These are phyloP conservation scores for Globisporangium heterothallicum DNA, from an alignment of 352 stramenopile species.

Conservation along the genomic window DNA sequence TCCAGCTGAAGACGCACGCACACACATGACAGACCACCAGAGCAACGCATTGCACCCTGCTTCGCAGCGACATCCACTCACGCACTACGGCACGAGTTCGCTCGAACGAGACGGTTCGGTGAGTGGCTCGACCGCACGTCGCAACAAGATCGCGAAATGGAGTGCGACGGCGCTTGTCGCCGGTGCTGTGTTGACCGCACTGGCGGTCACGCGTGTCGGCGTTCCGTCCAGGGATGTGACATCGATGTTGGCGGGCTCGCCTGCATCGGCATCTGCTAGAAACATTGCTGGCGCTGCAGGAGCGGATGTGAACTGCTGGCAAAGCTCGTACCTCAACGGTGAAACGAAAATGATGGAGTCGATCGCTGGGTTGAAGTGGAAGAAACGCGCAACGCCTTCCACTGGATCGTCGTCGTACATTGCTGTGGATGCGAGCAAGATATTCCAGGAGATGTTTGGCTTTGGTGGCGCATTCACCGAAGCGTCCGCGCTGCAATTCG, in stretches of 20 bases:
- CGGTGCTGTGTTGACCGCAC: slow-evolving; percentile 19
- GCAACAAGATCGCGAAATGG: slow-evolving; percentile 19
- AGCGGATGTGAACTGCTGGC: slow-evolving; percentile 36
- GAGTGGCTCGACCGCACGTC: slow-evolving; percentile 12
- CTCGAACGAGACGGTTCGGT: slow-evolving; percentile 19
- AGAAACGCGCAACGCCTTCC: slow-evolving; percentile 6
- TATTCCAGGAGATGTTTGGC: slow-evolving; percentile 79
- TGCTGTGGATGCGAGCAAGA: slow-evolving; percentile 39
- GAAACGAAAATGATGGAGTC: slow-evolving; percentile 63
- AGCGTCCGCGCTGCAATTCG: slow-evolving; percentile 81
- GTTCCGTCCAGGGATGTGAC: neutral
- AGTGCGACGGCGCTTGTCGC: slow-evolving; percentile 23
- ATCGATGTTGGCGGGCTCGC: too few species aligned
- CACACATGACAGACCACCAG: too few species aligned
- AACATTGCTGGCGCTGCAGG: neutral
- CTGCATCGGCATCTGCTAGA: too few species aligned
- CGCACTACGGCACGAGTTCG: slow-evolving; percentile 23
- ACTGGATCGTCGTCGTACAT: slow-evolving; percentile 29
- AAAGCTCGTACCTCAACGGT: slow-evolving; percentile 59
- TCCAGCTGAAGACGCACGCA: too few species aligned
- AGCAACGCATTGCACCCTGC: neutral
- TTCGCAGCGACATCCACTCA: slow-evolving; percentile 3
- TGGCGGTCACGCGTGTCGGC: slow-evolving; percentile 3
- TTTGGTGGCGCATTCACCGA: slow-evolving; percentile 94
- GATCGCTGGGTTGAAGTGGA: slow-evolving; percentile 41